Percentiles rank a stretch among this genome's conserved stretches.
phyloP scores from a whole-genome alignment of 1,284 basidiomycete genomes.

The Puccinia polysora region DNA sequence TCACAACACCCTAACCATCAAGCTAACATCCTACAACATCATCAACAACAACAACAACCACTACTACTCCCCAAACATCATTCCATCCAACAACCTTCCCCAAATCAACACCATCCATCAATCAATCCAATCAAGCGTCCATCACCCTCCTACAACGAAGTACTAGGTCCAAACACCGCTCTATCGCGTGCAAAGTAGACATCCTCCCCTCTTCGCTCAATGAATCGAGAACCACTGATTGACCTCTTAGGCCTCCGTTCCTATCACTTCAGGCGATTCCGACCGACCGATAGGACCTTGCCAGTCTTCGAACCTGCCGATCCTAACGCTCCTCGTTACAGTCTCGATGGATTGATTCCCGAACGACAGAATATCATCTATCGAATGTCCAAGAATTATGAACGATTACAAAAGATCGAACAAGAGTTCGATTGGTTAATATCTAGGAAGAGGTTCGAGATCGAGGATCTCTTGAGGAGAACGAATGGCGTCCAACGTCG shows the following conservation, averaged over 20 bases:
- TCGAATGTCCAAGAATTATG: conserved; percentile 9
- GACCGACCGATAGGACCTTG: conserved; percentile 38
- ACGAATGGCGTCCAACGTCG: conserved; percentile 3
- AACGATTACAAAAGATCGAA: conserved; percentile 23
- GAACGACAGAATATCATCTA: not conserved
- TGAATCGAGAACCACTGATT: not conserved
- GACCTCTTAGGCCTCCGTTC: not conserved
- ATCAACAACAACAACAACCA: not conserved
- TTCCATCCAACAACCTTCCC: not conserved
- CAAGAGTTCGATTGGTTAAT: conserved; percentile 39
- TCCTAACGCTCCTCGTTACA: not conserved
- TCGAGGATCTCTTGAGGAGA: conserved; percentile 26
- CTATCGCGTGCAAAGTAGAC: conserved; percentile 28
- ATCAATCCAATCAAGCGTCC: conserved; percentile 25
- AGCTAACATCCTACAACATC: conserved; percentile 4
- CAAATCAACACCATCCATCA: not conserved
- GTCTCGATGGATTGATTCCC: not conserved
- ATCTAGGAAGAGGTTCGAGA: conserved; percentile 26
- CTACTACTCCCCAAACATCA: conserved; percentile 9
- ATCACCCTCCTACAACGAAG: conserved; percentile 5
- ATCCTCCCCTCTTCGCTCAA: not conserved
- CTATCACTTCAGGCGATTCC: conserved; percentile 10
- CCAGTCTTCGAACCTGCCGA: conserved; percentile 14
- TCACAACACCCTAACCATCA: no score
- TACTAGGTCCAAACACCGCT: conserved; percentile 21